A percentile compares a stretch with the other conserved stretches of the same genome.
Conservation (phyloP, 371 early-diverging fungal genomes). For the Vavraia culicis region DNA sequence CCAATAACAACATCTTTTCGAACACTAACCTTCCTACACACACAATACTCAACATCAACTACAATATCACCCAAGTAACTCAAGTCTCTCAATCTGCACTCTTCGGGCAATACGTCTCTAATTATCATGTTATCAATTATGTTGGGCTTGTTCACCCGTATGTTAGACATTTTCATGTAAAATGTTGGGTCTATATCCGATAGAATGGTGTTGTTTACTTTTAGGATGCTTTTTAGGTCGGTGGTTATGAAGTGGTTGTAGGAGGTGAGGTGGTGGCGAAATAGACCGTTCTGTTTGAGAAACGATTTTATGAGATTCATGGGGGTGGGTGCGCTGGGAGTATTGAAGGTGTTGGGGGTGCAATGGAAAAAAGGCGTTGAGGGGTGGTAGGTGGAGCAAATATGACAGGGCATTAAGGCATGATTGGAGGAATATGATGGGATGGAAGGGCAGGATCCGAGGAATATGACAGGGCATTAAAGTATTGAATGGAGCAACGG, state of each 20-base stretch:
- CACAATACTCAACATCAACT: slow-evolving; percentile 85
- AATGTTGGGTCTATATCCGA: slow-evolving; percentile 92
- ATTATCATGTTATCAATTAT: slow-evolving; percentile 49
- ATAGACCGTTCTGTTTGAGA: slow-evolving; percentile 81
- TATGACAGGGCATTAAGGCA: no score
- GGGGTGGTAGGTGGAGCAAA: no score
- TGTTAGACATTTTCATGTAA: slow-evolving; percentile 54
- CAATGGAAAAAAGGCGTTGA: no score
- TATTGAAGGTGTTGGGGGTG: no score
- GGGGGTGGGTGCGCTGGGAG: no score
- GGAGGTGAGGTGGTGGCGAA: slow-evolving; percentile 96
- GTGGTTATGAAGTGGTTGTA: slow-evolving; percentile 92
- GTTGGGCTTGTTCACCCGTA: slow-evolving; percentile 37
- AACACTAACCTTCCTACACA: slow-evolving; percentile 61
- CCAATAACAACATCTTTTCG: slow-evolving; percentile 71
- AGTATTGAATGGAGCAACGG: no score
- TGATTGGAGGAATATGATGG: no score
- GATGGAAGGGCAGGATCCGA: no score
- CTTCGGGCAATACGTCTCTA: slow-evolving; percentile 64
- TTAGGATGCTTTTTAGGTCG: slow-evolving; percentile 75
- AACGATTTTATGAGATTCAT: slow-evolving; percentile 42
- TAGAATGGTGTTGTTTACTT: slow-evolving; percentile 73
- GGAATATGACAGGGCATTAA: no score
- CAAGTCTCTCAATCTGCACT: slow-evolving; percentile 88
- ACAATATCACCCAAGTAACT: slow-evolving; percentile 81